Conservation (phyloP, 179 eudicot species). For the Patellifolia procumbens region DNA sequence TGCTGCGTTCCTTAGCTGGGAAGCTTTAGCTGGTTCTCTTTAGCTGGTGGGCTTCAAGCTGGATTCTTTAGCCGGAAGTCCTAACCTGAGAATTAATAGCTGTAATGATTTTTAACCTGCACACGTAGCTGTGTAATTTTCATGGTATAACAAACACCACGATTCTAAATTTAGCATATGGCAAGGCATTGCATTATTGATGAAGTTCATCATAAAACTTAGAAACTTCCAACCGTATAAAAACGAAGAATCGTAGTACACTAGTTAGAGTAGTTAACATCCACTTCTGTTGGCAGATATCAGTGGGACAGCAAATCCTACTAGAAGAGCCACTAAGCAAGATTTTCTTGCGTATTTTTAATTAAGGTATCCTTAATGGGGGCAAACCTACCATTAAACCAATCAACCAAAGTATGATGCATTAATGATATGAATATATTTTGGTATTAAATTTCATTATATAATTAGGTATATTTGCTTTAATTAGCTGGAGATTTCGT, state of each 20-base stretch:
- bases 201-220: not conserved
- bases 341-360: not conserved
- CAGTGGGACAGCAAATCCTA: conserved; percentile 20
- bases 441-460: not conserved
- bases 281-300: not conserved
- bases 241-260: not conserved
- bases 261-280: not conserved
- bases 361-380: conserved; percentile 3
- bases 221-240: not conserved
- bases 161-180: not conserved
- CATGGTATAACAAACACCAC: not conserved
- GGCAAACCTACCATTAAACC: not conserved
- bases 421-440: not conserved
- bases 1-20: too few relatives aligned
- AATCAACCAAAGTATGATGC: not conserved
- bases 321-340: conserved; percentile 7
- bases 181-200: not conserved
- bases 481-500: conserved; percentile 15
- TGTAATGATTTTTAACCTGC: too few relatives aligned
- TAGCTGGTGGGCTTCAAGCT: too few relatives aligned
- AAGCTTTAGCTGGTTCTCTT: too few relatives aligned
- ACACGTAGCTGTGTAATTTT: too few relatives aligned
- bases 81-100: too few relatives aligned
- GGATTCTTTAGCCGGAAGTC: too few relatives aligned
- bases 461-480: not conserved